Base-by-base conservation (phyloP, 108 stramenopile species). In the Skeletonema grethae region DNA sequence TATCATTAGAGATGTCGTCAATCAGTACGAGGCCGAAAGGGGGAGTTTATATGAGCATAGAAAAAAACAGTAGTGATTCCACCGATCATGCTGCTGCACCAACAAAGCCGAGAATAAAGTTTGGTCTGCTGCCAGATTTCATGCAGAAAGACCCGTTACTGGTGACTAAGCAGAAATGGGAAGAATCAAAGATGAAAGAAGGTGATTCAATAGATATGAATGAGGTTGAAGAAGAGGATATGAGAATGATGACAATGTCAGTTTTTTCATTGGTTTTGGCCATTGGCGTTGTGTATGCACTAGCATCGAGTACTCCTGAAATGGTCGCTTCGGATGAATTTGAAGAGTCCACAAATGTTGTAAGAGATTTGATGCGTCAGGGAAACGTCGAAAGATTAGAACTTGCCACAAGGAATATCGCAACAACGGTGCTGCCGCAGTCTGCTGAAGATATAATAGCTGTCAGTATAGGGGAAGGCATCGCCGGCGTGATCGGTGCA, bases 391-490 rank as follows among this genome's bases (percentile, higher is more conserved):
- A 77, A 36, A 43, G 58, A 30, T 45, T 82, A 7, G 75, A 72
- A 50, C 34, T 73, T 11, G 79, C 82, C 31, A 80, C 70, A 12
- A 48, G 65, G 10, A 88, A 86, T 57, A 80, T 93, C 9, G 55
- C 85, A 2, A 70, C 71, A 59, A 83, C 82, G 9, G 79, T 84
- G 3, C 4, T 93, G 9, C 92, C 92, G 1, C 73, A 79, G 39
- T 82, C 62, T 57, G 84, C 90, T 1, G 83, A 87, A 10, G 92
- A 89, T 71, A 74, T 88, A 16, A 76, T 90, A 28, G 73, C 89
- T 18, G 79, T 84, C n/a, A 82, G 84, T 22, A 65, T 93, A 11
- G 92, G 92, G 34, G 92, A 93, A 75, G 82, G 80, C 10, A 77
- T 90, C 24, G 89, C 85, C 24, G 92, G 89, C 43, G 65, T 86